Base-by-base conservation (phyloP, 805 yeast genomes). In the Pichia kluyveri region DNA sequence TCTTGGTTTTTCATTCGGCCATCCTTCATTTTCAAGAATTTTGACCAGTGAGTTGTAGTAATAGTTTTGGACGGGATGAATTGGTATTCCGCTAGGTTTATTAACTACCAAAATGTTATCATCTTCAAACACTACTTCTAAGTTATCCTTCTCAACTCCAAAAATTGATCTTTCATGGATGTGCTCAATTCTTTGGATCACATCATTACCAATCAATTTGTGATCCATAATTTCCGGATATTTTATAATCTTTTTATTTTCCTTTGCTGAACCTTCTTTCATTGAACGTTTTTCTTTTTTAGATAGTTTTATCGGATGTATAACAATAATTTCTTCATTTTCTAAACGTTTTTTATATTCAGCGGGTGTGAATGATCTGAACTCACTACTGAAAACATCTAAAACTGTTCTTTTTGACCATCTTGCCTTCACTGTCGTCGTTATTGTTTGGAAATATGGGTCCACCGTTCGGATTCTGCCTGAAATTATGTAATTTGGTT, bases 51-150 rank as follows among this genome's bases (percentile, higher is more conserved):
- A 62, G 57, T 77, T 77, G 53, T 69, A 67, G 43, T 56, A 56
- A 51, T 71, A 76, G 43, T 62, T 68, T 17, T 75, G 74, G 1
- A 75, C 70, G 0, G 82, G 81, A 56, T 77, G 82, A 2, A 79
- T 71, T 1, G 82, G 80, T 3, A 76, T 62, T 0, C 81, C 82
- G 2, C 71, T 61, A 0, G 82, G 81, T 53, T 77, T 77, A 50
- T 72, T 63, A 27, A 77, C 77, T 11, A 76, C 44, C 5, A 75
- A 32, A 8, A 63, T 60, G 7, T 61, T 61, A 44, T 67, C 63
- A 41, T 57, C 59, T 42, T 60, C 60, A 38, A 41, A 50, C 8
- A 63, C 47, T 3, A 59, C 48, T 15, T 53, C 49, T 8, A 58
- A 47, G 2, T 42, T 14, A 14, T 18, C 38, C 15, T 32, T 17